Conservation (phyloP, 257 asterid genomes). For the Solanum stenotomum region DNA sequence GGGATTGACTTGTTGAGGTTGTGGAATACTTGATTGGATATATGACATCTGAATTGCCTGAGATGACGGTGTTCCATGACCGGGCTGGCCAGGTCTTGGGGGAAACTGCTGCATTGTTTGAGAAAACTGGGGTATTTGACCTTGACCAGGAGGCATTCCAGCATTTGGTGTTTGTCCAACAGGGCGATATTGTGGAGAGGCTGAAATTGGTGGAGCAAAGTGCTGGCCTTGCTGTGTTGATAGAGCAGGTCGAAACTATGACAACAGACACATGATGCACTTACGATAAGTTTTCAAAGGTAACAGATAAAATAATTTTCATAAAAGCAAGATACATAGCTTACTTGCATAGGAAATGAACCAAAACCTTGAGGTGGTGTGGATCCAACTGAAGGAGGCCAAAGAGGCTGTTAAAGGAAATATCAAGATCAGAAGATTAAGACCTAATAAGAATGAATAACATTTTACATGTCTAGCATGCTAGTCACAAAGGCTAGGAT, state of each 20-base stretch:
- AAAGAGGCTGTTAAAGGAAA: slow-evolving; percentile 33
- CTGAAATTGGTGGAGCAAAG: slow-evolving; percentile 36
- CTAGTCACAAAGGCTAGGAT: not conserved
- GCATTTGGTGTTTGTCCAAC: slow-evolving; percentile 46
- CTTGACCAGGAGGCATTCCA: slow-evolving; percentile 58
- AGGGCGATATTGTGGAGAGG: slow-evolving; percentile 62
- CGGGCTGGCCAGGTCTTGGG: slow-evolving; percentile 47
- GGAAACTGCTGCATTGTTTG: slow-evolving; percentile 68
- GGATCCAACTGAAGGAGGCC: slow-evolving; percentile 64
- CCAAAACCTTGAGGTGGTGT: slow-evolving; percentile 56
- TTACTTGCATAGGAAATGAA: slow-evolving; percentile 68
- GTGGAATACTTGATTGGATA: slow-evolving; percentile 56
- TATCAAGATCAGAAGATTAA: not conserved
- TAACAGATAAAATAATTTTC: not conserved
- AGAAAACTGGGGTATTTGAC: slow-evolving; percentile 57
- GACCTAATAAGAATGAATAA: slow-evolving; percentile 2
- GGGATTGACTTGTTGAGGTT: slow-evolving; percentile 39
- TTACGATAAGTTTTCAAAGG: not conserved
- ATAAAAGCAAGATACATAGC: slow-evolving; percentile 5
- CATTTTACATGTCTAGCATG: not conserved
- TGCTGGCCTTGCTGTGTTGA: slow-evolving; percentile 55
- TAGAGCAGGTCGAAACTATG: slow-evolving; percentile 58
- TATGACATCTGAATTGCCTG: slow-evolving; percentile 22
- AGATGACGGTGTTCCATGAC: slow-evolving; percentile 41
- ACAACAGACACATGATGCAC: slow-evolving; percentile 14